Conservation (phyloP, 2,329 filamentous ascomycete genomes). For the Pseudocercospora eumusae region DNA sequence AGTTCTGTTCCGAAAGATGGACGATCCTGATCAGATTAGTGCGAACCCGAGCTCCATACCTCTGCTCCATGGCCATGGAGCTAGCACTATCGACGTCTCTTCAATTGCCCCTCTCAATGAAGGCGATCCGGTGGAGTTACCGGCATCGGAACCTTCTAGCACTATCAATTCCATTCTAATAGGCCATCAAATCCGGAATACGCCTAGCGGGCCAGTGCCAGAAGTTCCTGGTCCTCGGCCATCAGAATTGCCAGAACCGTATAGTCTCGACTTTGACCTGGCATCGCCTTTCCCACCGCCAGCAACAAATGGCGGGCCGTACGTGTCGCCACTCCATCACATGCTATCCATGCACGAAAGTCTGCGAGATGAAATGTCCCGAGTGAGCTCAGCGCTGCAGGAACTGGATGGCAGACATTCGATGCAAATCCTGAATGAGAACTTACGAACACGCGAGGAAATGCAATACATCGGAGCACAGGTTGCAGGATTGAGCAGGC, state of each 20-base stretch:
- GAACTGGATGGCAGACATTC: slow-evolving; percentile 62
- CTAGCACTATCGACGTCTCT: slow-evolving; percentile 1
- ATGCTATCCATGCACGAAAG: slow-evolving; percentile 63
- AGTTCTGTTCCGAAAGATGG: slow-evolving; percentile 38
- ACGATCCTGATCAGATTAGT: slow-evolving; percentile 27
- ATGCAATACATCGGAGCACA: slow-evolving; percentile 63
- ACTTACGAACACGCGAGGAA: slow-evolving; percentile 62
- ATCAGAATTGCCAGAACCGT: slow-evolving; percentile 30
- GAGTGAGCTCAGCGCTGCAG: slow-evolving; percentile 56
- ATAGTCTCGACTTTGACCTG: slow-evolving; percentile 34
- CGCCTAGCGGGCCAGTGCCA: slow-evolving; percentile 21
- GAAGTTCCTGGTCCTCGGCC: slow-evolving; percentile 26
- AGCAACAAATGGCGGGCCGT: slow-evolving; percentile 39
- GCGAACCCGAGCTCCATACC: slow-evolving; percentile 31
- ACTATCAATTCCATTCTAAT: slow-evolving; percentile 9
- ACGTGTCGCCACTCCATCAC: slow-evolving; percentile 56
- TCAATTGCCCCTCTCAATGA: slow-evolving; percentile 10
- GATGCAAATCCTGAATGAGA: slow-evolving; percentile 66
- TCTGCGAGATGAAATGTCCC: slow-evolving; percentile 60
- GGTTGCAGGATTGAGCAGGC: slow-evolving; percentile 60
- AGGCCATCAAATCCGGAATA: slow-evolving; percentile 4
- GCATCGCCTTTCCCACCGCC: slow-evolving; percentile 32
- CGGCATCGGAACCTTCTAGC: slow-evolving; percentile 1
- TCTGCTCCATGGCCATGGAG: slow-evolving; percentile 20
- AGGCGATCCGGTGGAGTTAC: background rate